Evolutionary conservation across 2,329 filamentous ascomycete genomes (phyloP).

Genomic region (Aspergillus costaricaensis): DNA sequence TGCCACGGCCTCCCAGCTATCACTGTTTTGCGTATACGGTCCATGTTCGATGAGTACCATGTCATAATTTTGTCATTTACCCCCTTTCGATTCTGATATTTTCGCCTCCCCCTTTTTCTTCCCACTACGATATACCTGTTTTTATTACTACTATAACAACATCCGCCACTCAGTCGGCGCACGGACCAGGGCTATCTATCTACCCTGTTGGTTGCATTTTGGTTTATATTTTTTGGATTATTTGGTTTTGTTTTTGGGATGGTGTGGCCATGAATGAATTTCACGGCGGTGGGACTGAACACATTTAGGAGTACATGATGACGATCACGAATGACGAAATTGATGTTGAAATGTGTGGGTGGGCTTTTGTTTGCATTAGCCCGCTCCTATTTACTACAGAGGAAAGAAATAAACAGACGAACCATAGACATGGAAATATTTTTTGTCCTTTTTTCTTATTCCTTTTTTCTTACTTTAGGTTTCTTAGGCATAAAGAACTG

Average conservation of each 20-base stretch:
- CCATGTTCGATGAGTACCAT: background rate
- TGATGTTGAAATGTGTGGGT: background rate
- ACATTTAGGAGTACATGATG: constrained; percentile 3
- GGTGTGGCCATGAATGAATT: background rate
- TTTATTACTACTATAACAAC: background rate
- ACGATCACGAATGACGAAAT: constrained; percentile 5
- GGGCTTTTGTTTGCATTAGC: no score
- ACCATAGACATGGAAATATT: background rate
- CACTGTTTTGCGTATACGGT: background rate
- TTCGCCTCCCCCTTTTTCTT: background rate
- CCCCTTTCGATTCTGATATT: background rate
- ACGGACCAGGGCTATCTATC: background rate
- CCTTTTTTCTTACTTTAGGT: background rate
- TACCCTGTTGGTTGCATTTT: background rate
- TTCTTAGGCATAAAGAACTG: background rate
- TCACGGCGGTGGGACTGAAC: background rate
- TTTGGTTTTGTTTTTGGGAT: background rate
- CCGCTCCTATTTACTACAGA: background rate
- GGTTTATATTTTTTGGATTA: background rate
- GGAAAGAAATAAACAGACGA: background rate
- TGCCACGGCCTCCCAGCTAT: background rate
- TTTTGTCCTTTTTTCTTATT: no score
- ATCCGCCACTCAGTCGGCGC: background rate
- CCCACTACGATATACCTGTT: background rate
- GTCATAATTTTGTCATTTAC: background rate